Evolutionary conservation across 768 basidiomycete species (phyloP), one percentile per base, ranked within the genome.

Genomic region (Lyophyllum atratum): DNA sequence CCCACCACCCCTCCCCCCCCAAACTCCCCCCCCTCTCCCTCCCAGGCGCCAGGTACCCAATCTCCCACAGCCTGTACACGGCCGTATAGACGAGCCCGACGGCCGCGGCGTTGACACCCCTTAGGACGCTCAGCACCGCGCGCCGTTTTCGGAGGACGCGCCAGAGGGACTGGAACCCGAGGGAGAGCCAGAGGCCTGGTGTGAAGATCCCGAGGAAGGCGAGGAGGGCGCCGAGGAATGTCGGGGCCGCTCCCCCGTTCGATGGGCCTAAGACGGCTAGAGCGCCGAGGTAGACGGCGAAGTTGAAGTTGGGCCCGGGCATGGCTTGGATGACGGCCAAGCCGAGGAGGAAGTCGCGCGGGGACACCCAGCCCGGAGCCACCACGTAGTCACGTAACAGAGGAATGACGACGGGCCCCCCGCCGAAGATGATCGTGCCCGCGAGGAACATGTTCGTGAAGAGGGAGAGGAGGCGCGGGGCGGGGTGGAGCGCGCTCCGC

Each of bases 241-340:
- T 70, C 8, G 72, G 72, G 4, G 74, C 54, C 2, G 56, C 49
- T 4, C 4, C 24, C 11, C 10, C 7, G 34, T 12, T 37, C 34
- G 34, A 37, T 6, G 65, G 64, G n/a, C 71, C 66, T 17, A 64
- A 65, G 1, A 66, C 53, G n/a, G 66, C 68, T 50, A 85, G 71
- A 7, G 78, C 74, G 25, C 83, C 83, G 26, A 85, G 74, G 64
- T 80, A 84, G 21, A 79, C 77, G 0, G 77, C 75, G 55, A 79
- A 83, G 69, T 80, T 80, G 68, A 85, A 85, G 66, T 83, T 82
- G 22, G 83, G 83, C 4, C 83, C 83, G 1, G 80, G 80, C 60
- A 79, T 67, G 10, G 76, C 78, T 64, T 77, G 80, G 47, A 79
- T 72, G 46, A 81, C 74, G 21, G 82, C 82, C 26, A 83, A 72